A percentile compares a stretch with the other conserved stretches of the same genome.
phyloP scores from a whole-genome alignment of 2,329 filamentous ascomycete genomes.

The Penicillium concentricum region DNA sequence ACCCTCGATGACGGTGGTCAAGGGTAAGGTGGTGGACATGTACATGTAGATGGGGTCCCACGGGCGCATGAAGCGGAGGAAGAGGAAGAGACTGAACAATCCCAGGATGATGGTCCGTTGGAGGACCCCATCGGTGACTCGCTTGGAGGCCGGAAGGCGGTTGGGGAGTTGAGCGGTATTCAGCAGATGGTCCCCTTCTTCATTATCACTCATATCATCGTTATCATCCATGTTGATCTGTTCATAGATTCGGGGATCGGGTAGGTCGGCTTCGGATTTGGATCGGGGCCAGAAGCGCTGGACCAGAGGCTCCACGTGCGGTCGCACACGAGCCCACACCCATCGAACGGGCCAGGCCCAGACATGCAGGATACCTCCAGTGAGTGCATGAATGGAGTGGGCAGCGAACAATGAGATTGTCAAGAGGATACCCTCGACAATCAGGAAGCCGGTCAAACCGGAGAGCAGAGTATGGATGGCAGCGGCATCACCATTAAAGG shows the following conservation, averaged over 20 bases:
- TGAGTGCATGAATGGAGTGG: conserved; percentile 23
- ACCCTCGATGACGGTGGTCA: conserved; percentile 23
- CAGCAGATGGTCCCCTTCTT: conserved; percentile 17
- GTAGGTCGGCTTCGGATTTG: conserved; percentile 2
- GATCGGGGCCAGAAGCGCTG: conserved; percentile 6
- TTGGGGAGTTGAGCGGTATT: conserved; percentile 9
- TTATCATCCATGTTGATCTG: conserved; percentile 27
- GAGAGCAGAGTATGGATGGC: conserved; percentile 34
- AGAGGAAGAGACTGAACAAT: conserved; percentile 18
- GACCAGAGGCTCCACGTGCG: conserved; percentile 2
- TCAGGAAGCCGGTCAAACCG: conserved; percentile 34
- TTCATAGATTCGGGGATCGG: conserved; percentile 25
- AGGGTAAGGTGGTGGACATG: conserved; percentile 25
- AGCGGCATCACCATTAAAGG: conserved; percentile 34
- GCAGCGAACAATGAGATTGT: conserved; percentile 26
- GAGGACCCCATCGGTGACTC: conserved; percentile 8
- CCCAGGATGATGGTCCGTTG: conserved; percentile 24
- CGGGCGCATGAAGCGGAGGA: conserved; percentile 30
- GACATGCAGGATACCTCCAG: conserved; percentile 28
- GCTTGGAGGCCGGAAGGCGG: conserved; percentile 7
- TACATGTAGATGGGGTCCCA: conserved; percentile 28
- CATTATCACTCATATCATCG: conserved; percentile 23
- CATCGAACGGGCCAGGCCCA: conserved; percentile 24
- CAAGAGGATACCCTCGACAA: conserved; percentile 30
- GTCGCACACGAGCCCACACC: conserved; percentile 12